A percentile compares a stretch with the other conserved stretches of the same genome.
These are phyloP conservation scores for Usnea hakonensis DNA, from an alignment of 495 filamentous ascomycete species.

Conservation along the genomic window DNA sequence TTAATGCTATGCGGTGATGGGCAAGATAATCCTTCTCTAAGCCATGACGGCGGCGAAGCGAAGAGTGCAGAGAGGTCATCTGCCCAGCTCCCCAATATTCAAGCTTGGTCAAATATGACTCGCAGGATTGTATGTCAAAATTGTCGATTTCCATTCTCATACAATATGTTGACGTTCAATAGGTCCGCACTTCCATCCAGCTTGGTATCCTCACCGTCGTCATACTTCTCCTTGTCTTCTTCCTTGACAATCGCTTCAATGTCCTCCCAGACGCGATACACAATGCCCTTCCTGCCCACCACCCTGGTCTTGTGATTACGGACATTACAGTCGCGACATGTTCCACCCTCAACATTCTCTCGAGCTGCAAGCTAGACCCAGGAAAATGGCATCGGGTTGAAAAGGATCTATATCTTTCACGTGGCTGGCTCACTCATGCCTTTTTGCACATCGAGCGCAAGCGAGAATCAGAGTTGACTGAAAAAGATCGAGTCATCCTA, in stretches of 20 bases:
- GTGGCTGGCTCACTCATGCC: slow-evolving; percentile 65
- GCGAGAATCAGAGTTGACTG: slow-evolving; percentile 74
- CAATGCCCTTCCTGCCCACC: slow-evolving; percentile 73
- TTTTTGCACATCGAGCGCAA: slow-evolving; percentile 81
- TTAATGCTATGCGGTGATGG: background rate
- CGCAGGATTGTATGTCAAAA: slow-evolving; percentile 37
- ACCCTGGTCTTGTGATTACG: slow-evolving; percentile 73
- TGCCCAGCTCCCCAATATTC: background rate
- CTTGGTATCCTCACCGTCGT: slow-evolving; percentile 58
- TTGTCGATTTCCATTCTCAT: background rate
- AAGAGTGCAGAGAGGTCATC: slow-evolving; percentile 2
- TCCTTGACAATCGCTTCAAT: slow-evolving; percentile 73
- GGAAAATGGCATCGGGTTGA: slow-evolving; percentile 75
- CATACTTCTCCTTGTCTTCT: slow-evolving; percentile 59
- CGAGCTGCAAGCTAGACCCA: slow-evolving; percentile 70
- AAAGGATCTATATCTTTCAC: slow-evolving; percentile 82
- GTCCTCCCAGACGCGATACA: slow-evolving; percentile 78
- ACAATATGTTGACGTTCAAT: too few relatives aligned
- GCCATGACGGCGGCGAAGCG: background rate
- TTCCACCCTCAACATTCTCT: slow-evolving; percentile 64
- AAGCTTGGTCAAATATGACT: slow-evolving; percentile 33
- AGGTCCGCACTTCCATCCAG: slow-evolving; percentile 78
- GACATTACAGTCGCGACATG: slow-evolving; percentile 82
- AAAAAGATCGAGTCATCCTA: slow-evolving; percentile 70
- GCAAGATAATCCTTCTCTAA: background rate